A percentile compares a stretch with the other conserved stretches of the same genome.
Conservation (phyloP, 78 protist species). For the Monocercomonoides exilis region DNA sequence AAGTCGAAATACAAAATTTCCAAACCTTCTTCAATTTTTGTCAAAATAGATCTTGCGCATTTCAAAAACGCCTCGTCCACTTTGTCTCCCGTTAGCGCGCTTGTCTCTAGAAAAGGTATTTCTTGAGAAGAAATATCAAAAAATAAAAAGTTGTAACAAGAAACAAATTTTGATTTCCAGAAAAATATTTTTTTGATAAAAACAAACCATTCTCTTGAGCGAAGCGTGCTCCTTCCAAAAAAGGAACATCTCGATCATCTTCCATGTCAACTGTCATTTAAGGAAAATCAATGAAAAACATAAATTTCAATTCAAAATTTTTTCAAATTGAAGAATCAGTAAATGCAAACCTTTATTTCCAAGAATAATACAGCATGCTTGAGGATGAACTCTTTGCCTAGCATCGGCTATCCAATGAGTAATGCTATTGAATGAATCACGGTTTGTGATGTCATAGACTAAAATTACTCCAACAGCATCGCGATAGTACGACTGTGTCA, state of each 20-base stretch:
- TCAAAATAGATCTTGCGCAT: background rate
- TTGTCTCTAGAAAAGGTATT: background rate
- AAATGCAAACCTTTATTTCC: background rate
- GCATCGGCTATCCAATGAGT: slow-evolving; percentile 22
- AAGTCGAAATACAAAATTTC: too few relatives aligned
- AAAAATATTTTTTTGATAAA: too few relatives aligned
- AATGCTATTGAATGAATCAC: slow-evolving; percentile 27
- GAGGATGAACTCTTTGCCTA: background rate
- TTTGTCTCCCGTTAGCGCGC: background rate
- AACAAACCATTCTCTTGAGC: background rate
- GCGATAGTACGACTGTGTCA: slow-evolving; percentile 58
- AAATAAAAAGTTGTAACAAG: too few relatives aligned
- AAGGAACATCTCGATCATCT: background rate
- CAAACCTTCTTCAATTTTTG: background rate
- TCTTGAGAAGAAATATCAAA: background rate
- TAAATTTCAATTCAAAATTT: too few relatives aligned
- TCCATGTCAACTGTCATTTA: background rate
- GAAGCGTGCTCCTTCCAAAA: background rate
- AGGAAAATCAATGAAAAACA: background rate
- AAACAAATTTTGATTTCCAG: too few relatives aligned
- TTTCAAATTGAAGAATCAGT: too few relatives aligned
- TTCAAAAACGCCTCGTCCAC: background rate
- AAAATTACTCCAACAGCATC: slow-evolving; percentile 68
- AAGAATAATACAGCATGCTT: background rate
- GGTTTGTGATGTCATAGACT: slow-evolving; percentile 50